Evolutionary conservation across 2,329 filamentous ascomycete species (phyloP).

Genomic region (Ascochyta fabae): DNA sequence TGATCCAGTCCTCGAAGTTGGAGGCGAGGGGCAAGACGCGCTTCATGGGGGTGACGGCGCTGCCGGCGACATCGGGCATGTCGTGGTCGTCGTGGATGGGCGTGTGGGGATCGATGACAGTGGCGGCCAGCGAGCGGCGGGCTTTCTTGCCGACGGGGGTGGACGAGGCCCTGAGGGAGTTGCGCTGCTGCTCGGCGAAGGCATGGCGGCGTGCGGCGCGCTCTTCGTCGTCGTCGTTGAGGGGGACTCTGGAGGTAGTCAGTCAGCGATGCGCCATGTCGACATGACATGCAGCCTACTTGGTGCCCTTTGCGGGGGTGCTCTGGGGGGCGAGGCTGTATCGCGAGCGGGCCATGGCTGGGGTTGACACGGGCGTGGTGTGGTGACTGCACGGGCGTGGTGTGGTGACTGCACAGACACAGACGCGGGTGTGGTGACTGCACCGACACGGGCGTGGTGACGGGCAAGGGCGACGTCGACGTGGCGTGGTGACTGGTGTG

Average conservation of each 20-base stretch:
- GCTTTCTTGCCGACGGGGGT: slow-evolving; percentile 69
- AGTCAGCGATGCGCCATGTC: slow-evolving; percentile 1
- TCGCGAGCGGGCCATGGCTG: slow-evolving; percentile 62
- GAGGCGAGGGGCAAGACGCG: slow-evolving; percentile 85
- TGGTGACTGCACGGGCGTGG: neutral
- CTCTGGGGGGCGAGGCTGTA: slow-evolving; percentile 28
- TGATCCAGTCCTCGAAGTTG: slow-evolving; percentile 99
- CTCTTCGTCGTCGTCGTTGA: slow-evolving; percentile 94
- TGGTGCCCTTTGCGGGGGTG: slow-evolving; percentile 9
- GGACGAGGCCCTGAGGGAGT: slow-evolving; percentile 83
- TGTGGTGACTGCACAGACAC: too few relatives aligned
- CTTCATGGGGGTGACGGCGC: slow-evolving; percentile 91
- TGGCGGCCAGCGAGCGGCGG: slow-evolving; percentile 61
- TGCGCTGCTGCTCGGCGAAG: slow-evolving; percentile 67
- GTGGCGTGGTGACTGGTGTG: too few relatives aligned
- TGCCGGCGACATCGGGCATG: slow-evolving; percentile 68
- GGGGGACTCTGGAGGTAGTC: slow-evolving; percentile 71
- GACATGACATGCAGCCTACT: neutral
- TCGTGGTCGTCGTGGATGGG: slow-evolving; percentile 53
- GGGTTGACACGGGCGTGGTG: slow-evolving; percentile 6
- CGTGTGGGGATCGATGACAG: slow-evolving; percentile 57
- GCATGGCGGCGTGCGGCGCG: slow-evolving; percentile 89
- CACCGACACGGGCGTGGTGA: too few relatives aligned
- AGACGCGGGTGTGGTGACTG: too few relatives aligned
- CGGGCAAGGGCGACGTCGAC: too few relatives aligned